Evolutionary conservation across 208 protist genomes (phyloP).

Genomic region (Acanthamoeba castellanii): DNA sequence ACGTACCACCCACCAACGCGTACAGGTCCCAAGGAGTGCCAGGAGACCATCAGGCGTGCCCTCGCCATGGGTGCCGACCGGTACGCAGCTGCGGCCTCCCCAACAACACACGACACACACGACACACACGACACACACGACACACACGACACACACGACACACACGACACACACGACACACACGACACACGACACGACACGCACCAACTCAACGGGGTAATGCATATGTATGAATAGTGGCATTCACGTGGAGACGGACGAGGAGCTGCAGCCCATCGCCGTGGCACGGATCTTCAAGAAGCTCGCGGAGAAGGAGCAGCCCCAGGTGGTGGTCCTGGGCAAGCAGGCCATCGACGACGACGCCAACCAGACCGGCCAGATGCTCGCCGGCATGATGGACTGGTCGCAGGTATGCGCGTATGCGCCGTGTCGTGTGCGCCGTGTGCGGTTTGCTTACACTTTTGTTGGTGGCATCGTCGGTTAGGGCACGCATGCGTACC

Average conservation of each 20-base stretch:
- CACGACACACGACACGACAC: no score
- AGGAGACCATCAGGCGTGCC: constrained; percentile 92
- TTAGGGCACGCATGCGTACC: constrained; percentile 1
- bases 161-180: no score
- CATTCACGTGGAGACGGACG: constrained; percentile 69
- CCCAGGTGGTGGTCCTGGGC: constrained; percentile 90
- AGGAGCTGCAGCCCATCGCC: constrained; percentile 93
- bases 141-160: no score
- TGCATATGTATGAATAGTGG: no score
- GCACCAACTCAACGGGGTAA: no score
- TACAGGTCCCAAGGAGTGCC: constrained; percentile 46
- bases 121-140: no score
- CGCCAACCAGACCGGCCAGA: constrained; percentile 95
- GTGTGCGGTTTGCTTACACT: no score
- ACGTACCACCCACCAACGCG: no score
- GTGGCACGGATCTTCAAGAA: constrained; percentile 95
- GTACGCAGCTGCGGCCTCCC: no score
- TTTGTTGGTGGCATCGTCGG: no score
- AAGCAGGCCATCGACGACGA: constrained; percentile 98
- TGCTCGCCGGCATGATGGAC: constrained; percentile 94
- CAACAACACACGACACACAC: no score
- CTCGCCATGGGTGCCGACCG: constrained; percentile 97
- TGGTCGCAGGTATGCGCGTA: constrained; percentile 96
- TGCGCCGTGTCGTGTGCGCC: no score
- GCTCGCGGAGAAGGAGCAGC: constrained; percentile 88